Percentiles rank a stretch among this genome's conserved stretches.
These are phyloP conservation scores for Flaveria sonorensis DNA, from an alignment of 129 eudicot genomes.

Conservation along the genomic window DNA sequence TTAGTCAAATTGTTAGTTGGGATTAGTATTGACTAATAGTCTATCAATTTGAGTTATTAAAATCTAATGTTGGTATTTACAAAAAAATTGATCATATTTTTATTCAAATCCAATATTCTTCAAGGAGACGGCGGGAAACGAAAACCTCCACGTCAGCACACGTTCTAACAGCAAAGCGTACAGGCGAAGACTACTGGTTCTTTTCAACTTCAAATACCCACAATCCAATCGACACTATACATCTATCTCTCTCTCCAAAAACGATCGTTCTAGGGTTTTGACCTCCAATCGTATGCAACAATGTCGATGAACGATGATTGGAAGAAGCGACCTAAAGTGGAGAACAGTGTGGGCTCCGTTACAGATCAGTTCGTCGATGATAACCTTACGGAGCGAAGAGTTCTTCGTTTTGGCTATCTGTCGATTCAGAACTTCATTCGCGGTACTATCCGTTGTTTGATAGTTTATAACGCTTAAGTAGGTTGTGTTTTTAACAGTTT, in stretches of 20 bases:
- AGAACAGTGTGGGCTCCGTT: background rate
- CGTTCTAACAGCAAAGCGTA: background rate
- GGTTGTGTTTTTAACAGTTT: background rate
- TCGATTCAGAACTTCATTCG: constrained; percentile 35
- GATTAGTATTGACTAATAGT: too few relatives aligned
- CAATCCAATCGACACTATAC: background rate
- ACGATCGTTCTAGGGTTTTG: background rate
- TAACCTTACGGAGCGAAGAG: constrained; percentile 17
- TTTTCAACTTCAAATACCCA: background rate
- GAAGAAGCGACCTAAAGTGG: constrained; percentile 12
- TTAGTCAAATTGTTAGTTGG: too few relatives aligned
- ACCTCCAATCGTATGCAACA: background rate
- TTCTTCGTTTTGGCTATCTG: constrained; percentile 35
- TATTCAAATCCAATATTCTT: background rate
- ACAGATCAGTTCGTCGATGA: constrained; percentile 5
- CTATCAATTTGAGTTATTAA: too few relatives aligned
- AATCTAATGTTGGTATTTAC: too few relatives aligned
- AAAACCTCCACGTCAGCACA: background rate
- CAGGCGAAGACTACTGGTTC: background rate
- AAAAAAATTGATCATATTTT: too few relatives aligned
- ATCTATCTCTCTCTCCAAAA: background rate
- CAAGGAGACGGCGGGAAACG: background rate
- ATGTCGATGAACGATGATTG: constrained; percentile 9
- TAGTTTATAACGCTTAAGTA: background rate
- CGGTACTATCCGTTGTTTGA: constrained; percentile 8